A percentile compares a stretch with the other conserved stretches of the same genome.
phyloP scores from a whole-genome alignment of 805 yeast genomes.

The Teunomyces funiuensis region DNA sequence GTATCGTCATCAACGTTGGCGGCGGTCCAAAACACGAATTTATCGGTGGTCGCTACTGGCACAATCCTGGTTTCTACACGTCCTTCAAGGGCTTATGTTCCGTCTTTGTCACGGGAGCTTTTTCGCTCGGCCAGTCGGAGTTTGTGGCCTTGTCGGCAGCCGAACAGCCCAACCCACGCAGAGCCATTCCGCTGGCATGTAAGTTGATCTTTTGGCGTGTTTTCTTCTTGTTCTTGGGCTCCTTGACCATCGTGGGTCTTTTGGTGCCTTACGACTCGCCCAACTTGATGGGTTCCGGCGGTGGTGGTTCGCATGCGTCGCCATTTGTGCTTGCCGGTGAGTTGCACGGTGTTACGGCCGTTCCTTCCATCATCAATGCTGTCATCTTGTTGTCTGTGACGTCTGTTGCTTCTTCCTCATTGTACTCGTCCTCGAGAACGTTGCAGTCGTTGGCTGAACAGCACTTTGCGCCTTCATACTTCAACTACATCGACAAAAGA shows the following conservation, averaged over 20 bases:
- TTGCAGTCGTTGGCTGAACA: slow-evolving; percentile 44
- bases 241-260: slow-evolving; percentile 34
- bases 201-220: slow-evolving; percentile 41
- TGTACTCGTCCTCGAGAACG: slow-evolving; percentile 43
- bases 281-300: slow-evolving; percentile 26
- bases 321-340: slow-evolving; percentile 45
- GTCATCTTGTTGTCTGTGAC: slow-evolving; percentile 42
- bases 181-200: slow-evolving; percentile 42
- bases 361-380: slow-evolving; percentile 43
- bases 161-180: slow-evolving; percentile 39
- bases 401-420: slow-evolving; percentile 43
- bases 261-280: slow-evolving; percentile 25
- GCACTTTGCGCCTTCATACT: slow-evolving; percentile 40
- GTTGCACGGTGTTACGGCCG: slow-evolving; percentile 37
- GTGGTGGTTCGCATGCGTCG: slow-evolving; percentile 36
- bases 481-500: slow-evolving; percentile 39
- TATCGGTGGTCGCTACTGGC: slow-evolving; percentile 45
- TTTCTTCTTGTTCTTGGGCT: slow-evolving; percentile 38
- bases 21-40: slow-evolving; percentile 24
- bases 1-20: slow-evolving; percentile 40
- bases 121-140: slow-evolving; percentile 42
- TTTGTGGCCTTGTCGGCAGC: slow-evolving; percentile 40
- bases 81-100: slow-evolving; percentile 41
- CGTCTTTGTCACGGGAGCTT: slow-evolving; percentile 41
- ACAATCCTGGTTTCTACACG: slow-evolving; percentile 38